Base-by-base conservation (phyloP, 2,329 filamentous ascomycete species). In the Ilyonectria sp. region DNA sequence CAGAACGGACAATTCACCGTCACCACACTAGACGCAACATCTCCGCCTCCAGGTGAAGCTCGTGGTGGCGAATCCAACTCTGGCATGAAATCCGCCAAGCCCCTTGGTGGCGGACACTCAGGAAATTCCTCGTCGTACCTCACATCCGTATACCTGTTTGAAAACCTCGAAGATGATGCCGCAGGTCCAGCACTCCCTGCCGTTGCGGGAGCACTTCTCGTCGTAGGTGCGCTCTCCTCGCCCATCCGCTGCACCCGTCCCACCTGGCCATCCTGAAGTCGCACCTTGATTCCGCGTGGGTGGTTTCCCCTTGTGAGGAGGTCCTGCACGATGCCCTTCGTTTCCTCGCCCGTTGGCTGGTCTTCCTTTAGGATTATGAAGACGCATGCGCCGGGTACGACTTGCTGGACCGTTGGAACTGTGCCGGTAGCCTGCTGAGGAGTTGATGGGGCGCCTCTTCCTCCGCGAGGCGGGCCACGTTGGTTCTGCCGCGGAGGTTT, bases 221-320 rank as follows among this genome's bases (percentile, higher is more conserved):
- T 21, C 31, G 65, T 35, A 63, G 35, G 55, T 60, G 29, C 17
- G 54, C 37, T 46, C 67, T 37, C 69, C 50, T 76, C 60, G 17
- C 80, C 83, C 79, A 93, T 85, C 50, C 85, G 83, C 79, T 95
- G 93, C 31, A 95, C 93, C 17, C 93, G 83, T 2, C 93, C 93
- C 3, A 95, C 88, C 29, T 91, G 86, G 1, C 93, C 93, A 77
- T 93, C 92, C 1, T 83, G 81, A 6, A 95, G 83, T 2, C 93
- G 88, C 26, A 95, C 92, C 79, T 95, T 95, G 82, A 95, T 93
- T 40, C 93, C 93, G 10, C 92, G 86, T 3, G 92, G 92, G 74
- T 95, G 93, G 72, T 95, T 89, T 29, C 92, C 92, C 1, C 88
- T 84, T 2, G 93, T 95, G 54, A 95, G 84, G 0, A 95, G 79